Base-by-base conservation (phyloP, 108 stramenopile genomes). In the Fragilaria crotonensis region DNA sequence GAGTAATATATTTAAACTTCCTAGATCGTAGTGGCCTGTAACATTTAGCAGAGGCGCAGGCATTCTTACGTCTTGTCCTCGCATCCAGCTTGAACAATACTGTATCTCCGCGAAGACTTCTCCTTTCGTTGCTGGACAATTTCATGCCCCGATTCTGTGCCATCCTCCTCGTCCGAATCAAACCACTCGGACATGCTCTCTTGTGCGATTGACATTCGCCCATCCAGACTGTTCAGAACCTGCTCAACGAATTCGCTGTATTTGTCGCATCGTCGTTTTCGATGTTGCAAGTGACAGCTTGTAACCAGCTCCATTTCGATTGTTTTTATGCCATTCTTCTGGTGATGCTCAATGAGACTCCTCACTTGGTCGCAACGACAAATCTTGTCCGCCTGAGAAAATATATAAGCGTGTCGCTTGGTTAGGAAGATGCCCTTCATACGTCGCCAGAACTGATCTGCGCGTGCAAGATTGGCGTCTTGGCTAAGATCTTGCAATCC, bases 381-480 rank as follows among this genome's bases (percentile, higher is more conserved):
- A 26, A 56, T 31, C 1, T 21, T 33, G 7, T 56, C 54, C 19
- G 28, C 19, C 33, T 18, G n/a, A 2, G 28, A 3, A 56, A 26
- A 56, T n/a, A 56, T 36, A 31, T 22, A 56, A 3, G 31, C 54
- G 23, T 56, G 54, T 56, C 54, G 21, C 33, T 4, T 56, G 2
- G 54, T 33, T 3, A 56, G 33, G 4, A 11, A 21, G 2, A 56
- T 26, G 30, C 33, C 2, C 19, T 33, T n/a, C 54, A 56, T 56
- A 36, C 33, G 31, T 2, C 19, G 31, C 54, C 54, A 56, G 23
- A 56, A 56, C 7, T 56, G 54, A 33, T 56, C 54, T 41, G 36
- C 36, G 7, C 36, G 36, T 11, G 7, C 14, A 14, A 41, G 36
- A 7, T 41, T 41, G 11, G 14, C 11, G 14, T 41, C 14, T 41